Evolutionary conservation across 805 yeast genomes (phyloP), one percentile per base, ranked within the genome.

Genomic region (Saccharomycopsis selenospora): DNA sequence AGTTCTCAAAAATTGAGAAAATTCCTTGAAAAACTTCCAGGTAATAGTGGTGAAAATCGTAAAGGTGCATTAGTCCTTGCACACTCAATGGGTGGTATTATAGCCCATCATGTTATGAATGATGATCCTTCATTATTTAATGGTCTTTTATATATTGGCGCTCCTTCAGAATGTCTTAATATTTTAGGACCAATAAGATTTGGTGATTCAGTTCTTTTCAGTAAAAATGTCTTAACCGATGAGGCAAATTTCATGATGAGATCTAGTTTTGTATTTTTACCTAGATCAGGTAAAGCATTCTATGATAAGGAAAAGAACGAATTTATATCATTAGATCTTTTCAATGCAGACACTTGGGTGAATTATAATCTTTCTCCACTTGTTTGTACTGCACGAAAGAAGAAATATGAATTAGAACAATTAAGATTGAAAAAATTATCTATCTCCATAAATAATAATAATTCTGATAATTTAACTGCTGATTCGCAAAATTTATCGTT

Each of bases 61-160:
- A 74, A 75, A 52, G 88, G 85, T 10, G 73, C 81, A 0, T 66
- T 82, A 23, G 78, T 90, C 1, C 77, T 90, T 46, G 93, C 93
- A 0, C 97, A 90, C 62, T 88, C 96, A 0, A 89, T 90, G 96
- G 97, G 97, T 46, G 97, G 97, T 0, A 61, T 90, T 28, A 74
- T 90, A 4, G 79, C 95, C 0, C 96, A 88, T 60, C 81, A 83
- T 48, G 87, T 84, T 0, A 68, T 90, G 71, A 84, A 82, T 47
- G 67, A 68, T 45, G 74, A 78, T 50, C 89, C 95, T 0, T 66
- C 74, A 11, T 62, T 88, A 40, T 75, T 90, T 57, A 70, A 90
- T 52, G 91, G 93, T 1, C 56, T 90, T 1, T 64, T 90, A 2
- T 90, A 88, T 59, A 91, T 78, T 11, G 97, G 96, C 1, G 74